These are phyloP conservation scores for Fragilaria crotonensis DNA, from an alignment of 108 stramenopile species.

Conservation along the genomic window DNA sequence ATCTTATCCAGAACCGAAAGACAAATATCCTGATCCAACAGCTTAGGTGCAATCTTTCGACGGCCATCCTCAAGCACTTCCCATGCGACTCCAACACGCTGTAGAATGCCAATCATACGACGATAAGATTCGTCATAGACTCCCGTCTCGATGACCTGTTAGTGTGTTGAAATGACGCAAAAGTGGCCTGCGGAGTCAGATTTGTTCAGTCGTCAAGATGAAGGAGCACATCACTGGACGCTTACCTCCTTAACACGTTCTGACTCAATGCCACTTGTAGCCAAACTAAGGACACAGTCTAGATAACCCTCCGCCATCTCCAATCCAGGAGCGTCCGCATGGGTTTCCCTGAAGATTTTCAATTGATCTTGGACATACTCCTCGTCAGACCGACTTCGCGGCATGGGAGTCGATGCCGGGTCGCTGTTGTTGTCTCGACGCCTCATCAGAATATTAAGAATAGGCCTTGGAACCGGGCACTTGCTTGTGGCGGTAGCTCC, in stretches of 20 bases:
- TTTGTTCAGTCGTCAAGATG: background rate
- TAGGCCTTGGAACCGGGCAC: slow-evolving; percentile 82
- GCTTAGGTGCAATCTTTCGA: slow-evolving; percentile 42
- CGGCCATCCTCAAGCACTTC: slow-evolving; percentile 28
- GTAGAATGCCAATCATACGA: slow-evolving; percentile 58
- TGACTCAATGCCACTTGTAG: slow-evolving; percentile 72
- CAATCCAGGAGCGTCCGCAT: slow-evolving; percentile 52
- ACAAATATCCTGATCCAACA: slow-evolving; percentile 76
- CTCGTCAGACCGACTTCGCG: slow-evolving; percentile 43
- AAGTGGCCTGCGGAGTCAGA: background rate
- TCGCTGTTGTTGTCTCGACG: slow-evolving; percentile 32
- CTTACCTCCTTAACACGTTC: slow-evolving; percentile 54
- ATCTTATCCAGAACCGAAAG: slow-evolving; percentile 78
- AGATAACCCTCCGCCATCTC: slow-evolving; percentile 67
- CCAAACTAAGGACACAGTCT: slow-evolving; percentile 69
- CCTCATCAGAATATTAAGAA: slow-evolving; percentile 66
- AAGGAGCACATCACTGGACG: slow-evolving; percentile 16
- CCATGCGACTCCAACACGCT: slow-evolving; percentile 64
- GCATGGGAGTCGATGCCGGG: slow-evolving; percentile 14
- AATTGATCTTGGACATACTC: slow-evolving; percentile 69
- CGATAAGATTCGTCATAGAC: slow-evolving; percentile 64
- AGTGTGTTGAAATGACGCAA: background rate
- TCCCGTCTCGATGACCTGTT: slow-evolving; percentile 48
- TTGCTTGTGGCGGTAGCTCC: slow-evolving; percentile 38
- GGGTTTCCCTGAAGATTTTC: slow-evolving; percentile 50